Evolutionary conservation across 129 eudicot genomes (phyloP).

Genomic region (Saposhnikovia divaricata): DNA sequence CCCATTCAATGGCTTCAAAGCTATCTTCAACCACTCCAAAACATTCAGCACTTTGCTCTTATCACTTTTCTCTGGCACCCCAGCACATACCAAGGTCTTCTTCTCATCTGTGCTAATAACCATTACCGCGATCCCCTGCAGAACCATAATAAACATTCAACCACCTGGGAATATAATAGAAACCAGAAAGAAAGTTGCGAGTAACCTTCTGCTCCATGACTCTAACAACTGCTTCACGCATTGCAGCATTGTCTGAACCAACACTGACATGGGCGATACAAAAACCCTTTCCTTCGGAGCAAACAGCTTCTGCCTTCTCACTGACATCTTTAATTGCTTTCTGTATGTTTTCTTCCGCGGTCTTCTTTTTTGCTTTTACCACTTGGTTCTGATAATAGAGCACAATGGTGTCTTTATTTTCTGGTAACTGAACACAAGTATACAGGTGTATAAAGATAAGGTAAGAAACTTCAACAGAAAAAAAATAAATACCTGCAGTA

Average conservation of each 20-base stretch:
- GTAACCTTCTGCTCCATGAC: conserved; percentile 81
- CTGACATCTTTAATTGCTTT: conserved; percentile 63
- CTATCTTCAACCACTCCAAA: conserved; percentile 69
- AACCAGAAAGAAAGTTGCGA: not conserved
- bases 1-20: conserved; percentile 58
- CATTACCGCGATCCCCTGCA: conserved; percentile 75
- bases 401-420: not conserved
- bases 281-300: conserved; percentile 61
- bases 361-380: conserved; percentile 60
- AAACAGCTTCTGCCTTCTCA: conserved; percentile 65
- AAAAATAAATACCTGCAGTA: conserved; percentile 56
- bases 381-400: conserved; percentile 51
- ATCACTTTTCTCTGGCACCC: conserved; percentile 73
- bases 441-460: not conserved
- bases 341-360: conserved; percentile 60
- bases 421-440: not conserved
- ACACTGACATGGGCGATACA: conserved; percentile 68
- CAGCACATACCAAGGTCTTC: conserved; percentile 84
- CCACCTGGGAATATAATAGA: not conserved
- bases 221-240: conserved; percentile 88
- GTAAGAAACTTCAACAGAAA: not conserved
- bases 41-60: conserved; percentile 50
- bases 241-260: conserved; percentile 72
- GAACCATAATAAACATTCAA: conserved; percentile 1
- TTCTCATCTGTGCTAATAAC: conserved; percentile 78